Evolutionary conservation across 345 rosid genomes (phyloP), one percentile per base, ranked within the genome.

Genomic region (Physaria fendleri): DNA sequence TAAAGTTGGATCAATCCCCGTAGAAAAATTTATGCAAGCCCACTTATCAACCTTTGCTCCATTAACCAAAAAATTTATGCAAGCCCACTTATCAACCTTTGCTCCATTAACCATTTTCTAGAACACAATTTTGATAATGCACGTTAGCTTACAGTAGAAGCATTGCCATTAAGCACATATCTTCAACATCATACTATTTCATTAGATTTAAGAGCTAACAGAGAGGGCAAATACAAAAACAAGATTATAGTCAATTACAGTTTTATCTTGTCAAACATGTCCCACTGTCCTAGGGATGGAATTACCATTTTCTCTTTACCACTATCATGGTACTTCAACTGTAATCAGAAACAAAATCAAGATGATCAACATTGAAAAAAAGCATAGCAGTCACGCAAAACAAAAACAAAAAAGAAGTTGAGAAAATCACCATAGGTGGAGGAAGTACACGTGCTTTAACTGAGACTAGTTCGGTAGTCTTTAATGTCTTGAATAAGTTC

Each of bases 71-170:
- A n/a, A n/a, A n/a, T n/a, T n/a, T n/a, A n/a, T n/a, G n/a, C n/a
- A n/a, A n/a, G n/a, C n/a, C n/a, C n/a, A n/a, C n/a, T n/a, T n/a
- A n/a, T n/a, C n/a, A n/a, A n/a, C n/a, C n/a, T n/a, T n/a, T n/a
- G n/a, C n/a, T n/a, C n/a, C n/a, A n/a, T n/a, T n/a, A n/a, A 88
- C 40, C 95, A 92, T 76, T 88, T 84, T 85, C 98, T 91, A 57
- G 43, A 65, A 25, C 40, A 64, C 7, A 64, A n/a, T 48, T 4
- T 37, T 38, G 24, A 13, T 20, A 41, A 13, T 20, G 35, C 30
- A 18, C n/a, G n/a, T n/a, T n/a, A n/a, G n/a, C 8, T 22, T 5
- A 40, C 32, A 62, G 16, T 15, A 39, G 16, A 63, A 25, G n/a
- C n/a, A n/a, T n/a, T n/a, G n/a, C 28, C 56, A 29, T 12, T 32